These are phyloP conservation scores for Cytospora mali DNA, from an alignment of 2,329 filamentous ascomycete species.

Conservation along the genomic window DNA sequence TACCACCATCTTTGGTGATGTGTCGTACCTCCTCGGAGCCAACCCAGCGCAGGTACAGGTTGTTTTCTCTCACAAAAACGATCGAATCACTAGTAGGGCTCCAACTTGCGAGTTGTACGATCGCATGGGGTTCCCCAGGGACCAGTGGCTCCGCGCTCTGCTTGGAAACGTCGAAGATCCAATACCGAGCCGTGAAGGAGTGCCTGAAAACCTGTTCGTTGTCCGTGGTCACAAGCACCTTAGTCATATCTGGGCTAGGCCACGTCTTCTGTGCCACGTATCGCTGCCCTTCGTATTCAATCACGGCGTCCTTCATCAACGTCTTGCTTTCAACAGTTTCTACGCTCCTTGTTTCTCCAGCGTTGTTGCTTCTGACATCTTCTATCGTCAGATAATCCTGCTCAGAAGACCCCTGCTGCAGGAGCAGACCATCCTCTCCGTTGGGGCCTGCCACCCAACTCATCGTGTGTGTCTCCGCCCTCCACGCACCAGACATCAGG, in stretches of 20 bases:
- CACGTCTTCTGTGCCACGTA: conserved; percentile 64
- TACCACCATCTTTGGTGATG: conserved; percentile 84
- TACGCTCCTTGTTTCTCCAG: conserved; percentile 39
- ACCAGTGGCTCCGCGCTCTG: conserved; percentile 79
- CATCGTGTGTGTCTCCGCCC: conserved; percentile 64
- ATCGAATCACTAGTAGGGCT: conserved; percentile 84
- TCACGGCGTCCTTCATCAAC: conserved; percentile 71
- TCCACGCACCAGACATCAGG: conserved; percentile 68
- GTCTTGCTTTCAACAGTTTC: conserved; percentile 58
- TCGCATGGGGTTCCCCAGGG: conserved; percentile 62
- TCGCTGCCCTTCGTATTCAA: conserved; percentile 59
- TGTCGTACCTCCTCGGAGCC: conserved; percentile 61
- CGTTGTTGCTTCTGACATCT: conserved; percentile 65
- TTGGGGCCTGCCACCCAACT: conserved; percentile 76
- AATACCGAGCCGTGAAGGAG: conserved; percentile 84
- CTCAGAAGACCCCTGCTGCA: conserved; percentile 67
- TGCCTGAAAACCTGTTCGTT: conserved; percentile 81
- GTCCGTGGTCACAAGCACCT: conserved; percentile 80
- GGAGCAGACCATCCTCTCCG: conserved; percentile 80
- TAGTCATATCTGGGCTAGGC: conserved; percentile 83
- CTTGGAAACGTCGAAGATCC: conserved; percentile 85
- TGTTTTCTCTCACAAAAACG: conserved; percentile 89
- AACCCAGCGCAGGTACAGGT: conserved; percentile 77
- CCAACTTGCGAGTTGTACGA: conserved; percentile 85
- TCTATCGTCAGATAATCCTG: conserved; percentile 84